Percentiles rank a stretch among this genome's conserved stretches.
These are phyloP conservation scores for Clavariopsis aquatica DNA, from an alignment of 495 filamentous ascomycete genomes.

Conservation along the genomic window DNA sequence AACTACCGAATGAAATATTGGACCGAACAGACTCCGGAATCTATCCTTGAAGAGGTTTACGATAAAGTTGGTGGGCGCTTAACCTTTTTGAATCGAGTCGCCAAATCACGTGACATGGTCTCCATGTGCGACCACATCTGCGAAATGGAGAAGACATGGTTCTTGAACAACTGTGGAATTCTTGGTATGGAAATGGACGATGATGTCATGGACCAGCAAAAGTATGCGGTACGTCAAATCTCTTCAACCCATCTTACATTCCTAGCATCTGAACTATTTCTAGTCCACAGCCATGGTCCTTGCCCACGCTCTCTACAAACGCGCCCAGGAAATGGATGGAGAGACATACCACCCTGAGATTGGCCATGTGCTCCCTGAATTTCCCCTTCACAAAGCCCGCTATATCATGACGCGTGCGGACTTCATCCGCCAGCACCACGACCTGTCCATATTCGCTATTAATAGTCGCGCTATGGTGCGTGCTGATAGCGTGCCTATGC, in stretches of 20 bases:
- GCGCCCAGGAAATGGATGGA: constrained; percentile 65
- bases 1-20: constrained; percentile 75
- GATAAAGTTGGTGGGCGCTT: constrained; percentile 81
- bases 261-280: neutral
- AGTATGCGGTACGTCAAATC: constrained; percentile 71
- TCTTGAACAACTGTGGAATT: constrained; percentile 91
- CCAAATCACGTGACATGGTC: constrained; percentile 75
- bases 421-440: constrained; percentile 90
- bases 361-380: constrained; percentile 79
- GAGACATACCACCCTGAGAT: constrained; percentile 59
- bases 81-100: constrained; percentile 81
- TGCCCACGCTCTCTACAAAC: constrained; percentile 82
- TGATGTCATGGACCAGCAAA: constrained; percentile 99
- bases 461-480: constrained; percentile 83
- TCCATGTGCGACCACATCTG: constrained; percentile 77
- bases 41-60: constrained; percentile 74
- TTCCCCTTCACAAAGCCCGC: constrained; percentile 80
- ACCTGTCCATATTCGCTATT: constrained; percentile 94
- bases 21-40: constrained; percentile 54
- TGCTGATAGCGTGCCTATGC: constrained; percentile 87
- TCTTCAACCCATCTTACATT: neutral
- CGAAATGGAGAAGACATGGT: constrained; percentile 84
- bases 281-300: constrained; percentile 91
- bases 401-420: constrained; percentile 94
- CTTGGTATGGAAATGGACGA: constrained; percentile 93